Conservation (phyloP, 2,329 filamentous ascomycete species). For the Acephala macrosclerotiorum region DNA sequence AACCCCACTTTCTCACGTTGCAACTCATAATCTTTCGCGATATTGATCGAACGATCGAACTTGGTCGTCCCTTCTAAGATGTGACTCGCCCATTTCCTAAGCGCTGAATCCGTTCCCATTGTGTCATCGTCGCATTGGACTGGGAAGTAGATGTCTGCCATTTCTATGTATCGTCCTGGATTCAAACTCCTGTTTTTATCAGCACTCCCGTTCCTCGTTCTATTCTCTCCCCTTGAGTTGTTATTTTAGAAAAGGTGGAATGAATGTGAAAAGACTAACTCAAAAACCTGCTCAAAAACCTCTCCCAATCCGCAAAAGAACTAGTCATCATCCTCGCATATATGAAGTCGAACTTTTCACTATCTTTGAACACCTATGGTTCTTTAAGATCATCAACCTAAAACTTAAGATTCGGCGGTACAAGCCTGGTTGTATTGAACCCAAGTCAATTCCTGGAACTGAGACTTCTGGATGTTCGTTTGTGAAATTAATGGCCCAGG, state of each 20-base stretch:
- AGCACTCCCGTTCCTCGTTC: background rate
- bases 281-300: conserved; percentile 24
- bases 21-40: conserved; percentile 37
- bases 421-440: conserved; percentile 50
- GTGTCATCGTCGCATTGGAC: conserved; percentile 46
- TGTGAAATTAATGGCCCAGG: conserved; percentile 33
- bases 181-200: conserved; percentile 24
- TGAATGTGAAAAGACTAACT: conserved; percentile 13
- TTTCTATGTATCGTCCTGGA: conserved; percentile 45
- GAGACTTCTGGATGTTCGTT: conserved; percentile 36
- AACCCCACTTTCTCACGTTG: conserved; percentile 35
- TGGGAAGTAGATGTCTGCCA: conserved; percentile 41
- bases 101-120: conserved; percentile 20
- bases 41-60: conserved; percentile 43
- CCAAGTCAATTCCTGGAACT: conserved; percentile 48
- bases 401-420: conserved; percentile 63
- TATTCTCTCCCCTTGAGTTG: too few relatives aligned
- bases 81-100: conserved; percentile 29
- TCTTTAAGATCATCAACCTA: conserved; percentile 65
- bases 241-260: background rate
- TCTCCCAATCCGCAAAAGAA: conserved; percentile 26
- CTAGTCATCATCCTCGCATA: conserved; percentile 52
- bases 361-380: conserved; percentile 57
- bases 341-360: conserved; percentile 64
- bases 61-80: conserved; percentile 44